Conservation (phyloP, 306 rosid species). For the Rosa lucieae region DNA sequence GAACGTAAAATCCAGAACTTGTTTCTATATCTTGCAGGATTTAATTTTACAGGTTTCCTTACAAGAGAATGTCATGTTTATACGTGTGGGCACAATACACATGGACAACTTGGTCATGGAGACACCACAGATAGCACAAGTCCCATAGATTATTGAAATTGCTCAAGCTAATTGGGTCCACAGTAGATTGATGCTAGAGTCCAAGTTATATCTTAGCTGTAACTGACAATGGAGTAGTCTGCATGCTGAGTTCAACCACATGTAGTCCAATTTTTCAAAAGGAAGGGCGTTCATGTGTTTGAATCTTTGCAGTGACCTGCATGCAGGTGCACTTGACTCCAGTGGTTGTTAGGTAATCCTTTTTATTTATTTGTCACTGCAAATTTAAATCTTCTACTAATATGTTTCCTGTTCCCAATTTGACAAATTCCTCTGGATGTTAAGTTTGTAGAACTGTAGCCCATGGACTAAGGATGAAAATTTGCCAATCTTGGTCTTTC, state of each 20-base stretch:
- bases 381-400: not conserved
- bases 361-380: not conserved
- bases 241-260: conserved; percentile 79
- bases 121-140: conserved; percentile 64
- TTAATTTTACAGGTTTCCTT: conserved; percentile 80
- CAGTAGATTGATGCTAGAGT: conserved; percentile 74
- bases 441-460: not conserved
- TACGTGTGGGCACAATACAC: conserved; percentile 77
- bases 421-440: not conserved
- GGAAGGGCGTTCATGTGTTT: conserved; percentile 70
- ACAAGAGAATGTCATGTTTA: conserved; percentile 73
- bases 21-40: conserved; percentile 77
- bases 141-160: conserved; percentile 30
- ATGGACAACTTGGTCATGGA: conserved; percentile 88
- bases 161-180: conserved; percentile 48
- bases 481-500: not conserved
- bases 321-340: conserved; percentile 87
- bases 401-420: not conserved
- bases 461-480: not conserved
- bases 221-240: conserved; percentile 56
- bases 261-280: conserved; percentile 58
- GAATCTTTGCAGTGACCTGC: conserved; percentile 86
- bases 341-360: conserved; percentile 43
- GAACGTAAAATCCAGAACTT: conserved; percentile 3
- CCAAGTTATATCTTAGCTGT: conserved; percentile 71